These are phyloP conservation scores for Trypanosoma mega DNA, from an alignment of 208 protist genomes.

Conservation along the genomic window DNA sequence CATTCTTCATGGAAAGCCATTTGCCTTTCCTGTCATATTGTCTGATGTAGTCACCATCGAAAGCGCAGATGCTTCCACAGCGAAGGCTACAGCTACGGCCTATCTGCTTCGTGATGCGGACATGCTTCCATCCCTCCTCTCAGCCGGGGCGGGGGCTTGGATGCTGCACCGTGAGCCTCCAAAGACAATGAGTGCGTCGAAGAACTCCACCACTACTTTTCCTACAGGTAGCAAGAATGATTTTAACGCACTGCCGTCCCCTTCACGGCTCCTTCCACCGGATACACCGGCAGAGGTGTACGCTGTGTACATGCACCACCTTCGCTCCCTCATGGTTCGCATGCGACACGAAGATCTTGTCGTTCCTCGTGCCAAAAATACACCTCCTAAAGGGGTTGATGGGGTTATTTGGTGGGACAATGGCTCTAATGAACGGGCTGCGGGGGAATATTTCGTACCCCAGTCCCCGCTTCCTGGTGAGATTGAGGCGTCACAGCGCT, in stretches of 20 bases:
- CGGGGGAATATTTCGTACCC: conserved; percentile 11
- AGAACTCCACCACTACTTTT: no score
- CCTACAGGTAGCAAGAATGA: no score
- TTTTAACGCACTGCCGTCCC: conserved; percentile 12
- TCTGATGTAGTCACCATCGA: conserved; percentile 18
- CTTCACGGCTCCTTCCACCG: conserved; percentile 52
- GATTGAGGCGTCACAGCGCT: conserved; percentile 7
- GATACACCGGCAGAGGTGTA: conserved; percentile 73
- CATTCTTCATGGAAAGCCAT: conserved; percentile 42
- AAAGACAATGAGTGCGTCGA: no score
- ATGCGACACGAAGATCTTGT: conserved; percentile 23
- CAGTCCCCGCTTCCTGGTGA: conserved; percentile 7
- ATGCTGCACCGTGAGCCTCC: no score
- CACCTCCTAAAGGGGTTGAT: no score
- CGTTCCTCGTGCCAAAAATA: no score
- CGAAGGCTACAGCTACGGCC: conserved; percentile 15
- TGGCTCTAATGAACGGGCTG: not conserved
- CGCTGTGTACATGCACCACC: conserved; percentile 44
- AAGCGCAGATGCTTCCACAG: not conserved
- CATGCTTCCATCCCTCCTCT: conserved; percentile 66
- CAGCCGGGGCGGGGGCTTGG: conserved; percentile 34
- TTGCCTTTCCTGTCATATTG: conserved; percentile 60
- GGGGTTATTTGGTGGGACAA: conserved; percentile 24
- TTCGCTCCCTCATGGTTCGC: conserved; percentile 23
- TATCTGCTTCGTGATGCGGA: conserved; percentile 72